Percentiles rank a stretch among this genome's conserved stretches.
phyloP scores from a whole-genome alignment of 257 asterid species.

The Jaltomata sinuosa region DNA sequence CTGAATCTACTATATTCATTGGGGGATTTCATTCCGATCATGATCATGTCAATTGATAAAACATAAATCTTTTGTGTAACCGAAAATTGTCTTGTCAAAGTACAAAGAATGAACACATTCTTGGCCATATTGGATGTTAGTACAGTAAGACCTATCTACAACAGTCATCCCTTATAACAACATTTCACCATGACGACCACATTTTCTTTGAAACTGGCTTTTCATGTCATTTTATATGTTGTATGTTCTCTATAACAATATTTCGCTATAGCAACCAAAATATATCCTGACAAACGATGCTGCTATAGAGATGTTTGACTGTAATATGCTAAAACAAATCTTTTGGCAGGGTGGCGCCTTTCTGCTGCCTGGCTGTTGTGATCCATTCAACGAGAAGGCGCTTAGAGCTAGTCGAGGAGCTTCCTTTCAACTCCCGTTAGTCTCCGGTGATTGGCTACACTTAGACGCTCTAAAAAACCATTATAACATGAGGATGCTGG shows the following conservation, averaged over 20 bases:
- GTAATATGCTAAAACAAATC: not conserved
- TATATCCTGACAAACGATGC: not conserved
- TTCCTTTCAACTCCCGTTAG: conserved; percentile 82
- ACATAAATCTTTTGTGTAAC: too few relatives aligned
- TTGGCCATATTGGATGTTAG: too few relatives aligned
- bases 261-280: not conserved
- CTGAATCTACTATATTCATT: too few relatives aligned
- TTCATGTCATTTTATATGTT: not conserved
- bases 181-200: not conserved
- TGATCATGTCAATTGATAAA: too few relatives aligned
- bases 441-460: conserved; percentile 61
- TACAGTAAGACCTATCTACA: too few relatives aligned
- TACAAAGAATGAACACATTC: too few relatives aligned
- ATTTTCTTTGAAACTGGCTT: not conserved
- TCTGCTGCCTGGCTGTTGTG: conserved; percentile 92
- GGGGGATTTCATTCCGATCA: too few relatives aligned
- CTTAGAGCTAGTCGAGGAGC: conserved; percentile 89
- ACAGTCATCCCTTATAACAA: too few relatives aligned
- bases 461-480: conserved; percentile 29
- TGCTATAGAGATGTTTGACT: not conserved
- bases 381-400: conserved; percentile 96
- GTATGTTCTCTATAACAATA: not conserved
- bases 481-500: conserved; percentile 60
- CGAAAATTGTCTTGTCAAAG: too few relatives aligned
- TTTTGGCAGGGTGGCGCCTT: conserved; percentile 61